A percentile compares a stretch with the other conserved stretches of the same genome.
These are phyloP conservation scores for Fusarium sp. DNA, from an alignment of 2,329 filamentous ascomycete species.

Conservation along the genomic window DNA sequence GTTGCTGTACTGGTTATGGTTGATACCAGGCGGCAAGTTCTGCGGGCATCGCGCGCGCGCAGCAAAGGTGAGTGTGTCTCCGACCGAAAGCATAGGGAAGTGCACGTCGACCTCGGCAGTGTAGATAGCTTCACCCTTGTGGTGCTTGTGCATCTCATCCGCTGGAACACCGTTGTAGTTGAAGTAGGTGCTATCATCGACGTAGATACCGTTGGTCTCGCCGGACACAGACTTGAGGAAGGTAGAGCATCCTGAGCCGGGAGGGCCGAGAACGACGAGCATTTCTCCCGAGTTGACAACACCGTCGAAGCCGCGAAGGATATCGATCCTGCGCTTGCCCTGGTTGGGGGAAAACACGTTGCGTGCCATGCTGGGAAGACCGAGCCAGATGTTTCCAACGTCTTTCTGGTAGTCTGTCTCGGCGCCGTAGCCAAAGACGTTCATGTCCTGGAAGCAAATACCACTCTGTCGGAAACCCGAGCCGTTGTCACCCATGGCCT, in stretches of 20 bases:
- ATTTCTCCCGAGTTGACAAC: slow-evolving; percentile 75
- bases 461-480: slow-evolving; percentile 48
- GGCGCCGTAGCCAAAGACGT: slow-evolving; percentile 59
- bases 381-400: slow-evolving; percentile 53
- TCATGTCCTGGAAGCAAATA: slow-evolving; percentile 61
- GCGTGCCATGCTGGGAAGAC: slow-evolving; percentile 31
- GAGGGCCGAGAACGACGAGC: slow-evolving; percentile 76
- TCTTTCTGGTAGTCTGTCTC: slow-evolving; percentile 63
- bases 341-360: slow-evolving; percentile 4
- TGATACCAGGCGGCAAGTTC: slow-evolving; percentile 68
- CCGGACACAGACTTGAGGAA: slow-evolving; percentile 70
- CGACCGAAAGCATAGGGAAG: slow-evolving; percentile 70
- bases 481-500: slow-evolving; percentile 45
- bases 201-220: slow-evolving; percentile 73
- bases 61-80: slow-evolving; percentile 73
- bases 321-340: slow-evolving; percentile 52
- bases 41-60: slow-evolving; percentile 71
- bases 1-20: slow-evolving; percentile 64
- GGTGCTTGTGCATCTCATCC: slow-evolving; percentile 37
- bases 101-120: slow-evolving; percentile 44
- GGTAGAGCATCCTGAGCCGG: slow-evolving; percentile 72
- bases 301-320: slow-evolving; percentile 73
- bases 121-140: slow-evolving; percentile 41
- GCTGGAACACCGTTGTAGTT: slow-evolving; percentile 41
- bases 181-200: slow-evolving; percentile 59